These are phyloP conservation scores for Pseudocercospora eumusae DNA, from an alignment of 2,329 filamentous ascomycete species.

Conservation along the genomic window DNA sequence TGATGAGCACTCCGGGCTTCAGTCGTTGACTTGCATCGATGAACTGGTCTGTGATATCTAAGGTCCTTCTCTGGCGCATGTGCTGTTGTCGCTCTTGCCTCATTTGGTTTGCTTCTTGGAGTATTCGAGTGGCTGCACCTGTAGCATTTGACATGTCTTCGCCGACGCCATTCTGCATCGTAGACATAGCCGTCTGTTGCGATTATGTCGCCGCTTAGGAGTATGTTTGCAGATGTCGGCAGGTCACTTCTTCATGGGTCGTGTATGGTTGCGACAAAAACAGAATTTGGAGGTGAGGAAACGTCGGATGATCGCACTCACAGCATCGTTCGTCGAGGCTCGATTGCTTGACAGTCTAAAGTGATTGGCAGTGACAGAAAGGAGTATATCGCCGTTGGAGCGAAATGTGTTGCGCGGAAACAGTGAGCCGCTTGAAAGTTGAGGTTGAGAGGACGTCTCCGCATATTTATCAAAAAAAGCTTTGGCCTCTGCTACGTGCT, in stretches of 20 bases:
- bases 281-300: background rate
- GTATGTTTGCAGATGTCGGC: background rate
- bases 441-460: background rate
- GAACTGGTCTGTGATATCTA: slow-evolving; percentile 43
- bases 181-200: background rate
- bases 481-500: background rate
- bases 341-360: background rate
- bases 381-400: background rate
- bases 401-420: background rate
- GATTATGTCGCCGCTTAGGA: background rate
- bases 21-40: slow-evolving; percentile 51
- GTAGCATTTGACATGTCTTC: background rate
- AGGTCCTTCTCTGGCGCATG: slow-evolving; percentile 17
- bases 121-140: slow-evolving; percentile 22
- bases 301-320: background rate
- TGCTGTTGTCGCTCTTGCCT: slow-evolving; percentile 13
- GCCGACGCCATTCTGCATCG: background rate
- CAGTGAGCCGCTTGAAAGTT: background rate
- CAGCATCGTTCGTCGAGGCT: background rate
- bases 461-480: slow-evolving; percentile 5
- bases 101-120: slow-evolving; percentile 32
- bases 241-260: background rate
- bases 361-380: background rate
- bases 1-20: slow-evolving; percentile 77
- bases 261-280: background rate